Percentiles rank a stretch among this genome's conserved stretches.
Evolutionary conservation across 2,329 filamentous ascomycete species (phyloP).

Genomic region (Pseudogymnoascus sp.): DNA sequence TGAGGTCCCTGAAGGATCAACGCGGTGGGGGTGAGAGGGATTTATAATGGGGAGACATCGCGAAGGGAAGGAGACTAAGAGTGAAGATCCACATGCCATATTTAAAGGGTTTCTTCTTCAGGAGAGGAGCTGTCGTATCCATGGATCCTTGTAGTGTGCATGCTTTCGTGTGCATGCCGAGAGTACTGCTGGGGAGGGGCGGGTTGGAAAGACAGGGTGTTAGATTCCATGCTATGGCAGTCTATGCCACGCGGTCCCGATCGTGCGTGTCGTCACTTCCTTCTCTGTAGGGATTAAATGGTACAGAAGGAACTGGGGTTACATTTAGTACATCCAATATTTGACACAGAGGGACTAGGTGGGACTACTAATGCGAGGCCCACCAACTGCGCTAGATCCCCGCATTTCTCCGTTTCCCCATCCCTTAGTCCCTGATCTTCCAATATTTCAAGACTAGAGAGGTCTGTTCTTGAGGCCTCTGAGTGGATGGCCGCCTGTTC

Average conservation of each 20-base stretch:
- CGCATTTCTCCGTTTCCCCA: not conserved
- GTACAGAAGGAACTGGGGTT: not conserved
- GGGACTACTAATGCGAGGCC: not conserved
- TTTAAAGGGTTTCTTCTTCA: not conserved
- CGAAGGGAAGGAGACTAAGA: not conserved
- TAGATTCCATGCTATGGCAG: not conserved
- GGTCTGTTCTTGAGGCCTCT: not conserved
- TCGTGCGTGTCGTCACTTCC: not conserved
- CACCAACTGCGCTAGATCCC: not conserved
- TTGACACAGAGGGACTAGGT: not conserved
- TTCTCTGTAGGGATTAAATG: not conserved
- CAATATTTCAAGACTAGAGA: not conserved
- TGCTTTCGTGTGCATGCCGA: not conserved
- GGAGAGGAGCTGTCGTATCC: not conserved
- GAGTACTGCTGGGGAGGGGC: not conserved
- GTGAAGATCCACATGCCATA: slow-evolving; percentile 2
- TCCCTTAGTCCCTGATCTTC: not conserved
- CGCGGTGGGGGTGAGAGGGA: not conserved
- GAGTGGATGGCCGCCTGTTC: not conserved
- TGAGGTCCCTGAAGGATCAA: not conserved
- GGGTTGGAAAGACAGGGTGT: not conserved
- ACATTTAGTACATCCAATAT: slow-evolving; percentile 1
- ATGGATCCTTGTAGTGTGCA: not conserved
- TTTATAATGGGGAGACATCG: not conserved
- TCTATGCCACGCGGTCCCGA: not conserved